Base-by-base conservation (phyloP, 2,329 filamentous ascomycete species). In the Trichoderma sp. region DNA sequence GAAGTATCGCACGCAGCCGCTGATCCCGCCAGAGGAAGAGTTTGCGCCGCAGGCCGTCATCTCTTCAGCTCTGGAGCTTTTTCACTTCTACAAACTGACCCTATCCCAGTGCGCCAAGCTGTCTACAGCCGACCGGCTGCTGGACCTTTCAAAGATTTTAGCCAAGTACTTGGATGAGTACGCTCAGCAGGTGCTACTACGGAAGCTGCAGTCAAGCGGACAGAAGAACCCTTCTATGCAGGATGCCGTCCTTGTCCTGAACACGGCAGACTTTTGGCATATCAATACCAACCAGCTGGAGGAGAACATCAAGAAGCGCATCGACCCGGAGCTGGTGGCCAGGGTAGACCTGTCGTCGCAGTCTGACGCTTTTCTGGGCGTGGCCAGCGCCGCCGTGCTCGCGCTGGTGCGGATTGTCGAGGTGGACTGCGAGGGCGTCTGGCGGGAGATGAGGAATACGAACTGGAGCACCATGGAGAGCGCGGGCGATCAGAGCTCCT, bases 201-300 rank as follows among this genome's bases (percentile, higher is more conserved):
- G 89, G 68, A 89, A 90, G 67, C 74, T 89, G 7, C 85, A 88
- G 69, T 76, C 77, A 4, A 90, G 78, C 72, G 87, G 75, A 69
- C 83, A 70, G 76, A 83, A 73, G 72, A 83, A 68, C 0, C 80
- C 85, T 2, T 78, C 82, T 3, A 72, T 95, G 2, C 88, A 97
- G 71, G 90, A 97, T 68, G 85, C 91, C 3, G 85, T 97, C 15
- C 81, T 96, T 3, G 93, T 98, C 1, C 82, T 99, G 55, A 99
- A 99, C 74, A 98, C 95, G 1, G 94, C 95, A 0, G 95, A 99
- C 74, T 99, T 98, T 76, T 99, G 95, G 85, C 94, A 97, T 74
- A 88, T 87, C 28, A 98, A 96, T 34, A 95, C 93, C 56, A 93
- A 89, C 55, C 94, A 98, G 74, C 83, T 99, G 0, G 94, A 98